A percentile compares a stretch with the other conserved stretches of the same genome.
phyloP scores from a whole-genome alignment of 768 basidiomycete species.

The Auriscalpium orientale region DNA sequence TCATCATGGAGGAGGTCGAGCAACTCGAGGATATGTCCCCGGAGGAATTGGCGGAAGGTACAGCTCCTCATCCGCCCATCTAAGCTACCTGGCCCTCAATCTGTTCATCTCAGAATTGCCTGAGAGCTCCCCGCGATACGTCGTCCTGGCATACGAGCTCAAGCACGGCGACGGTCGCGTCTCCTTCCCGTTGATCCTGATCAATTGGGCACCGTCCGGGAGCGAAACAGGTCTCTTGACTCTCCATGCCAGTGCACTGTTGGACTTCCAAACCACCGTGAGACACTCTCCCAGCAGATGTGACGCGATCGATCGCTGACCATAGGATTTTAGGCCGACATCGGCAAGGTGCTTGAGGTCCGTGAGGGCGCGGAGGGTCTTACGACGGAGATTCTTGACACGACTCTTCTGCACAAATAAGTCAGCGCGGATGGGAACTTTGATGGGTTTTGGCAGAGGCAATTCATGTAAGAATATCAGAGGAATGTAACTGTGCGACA shows the following conservation, averaged over 20 bases:
- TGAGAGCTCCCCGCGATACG: constrained; percentile 79
- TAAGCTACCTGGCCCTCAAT: too few relatives aligned
- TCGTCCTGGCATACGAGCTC: constrained; percentile 78
- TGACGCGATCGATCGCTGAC: background rate
- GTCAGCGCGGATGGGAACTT: background rate
- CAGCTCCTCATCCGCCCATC: background rate
- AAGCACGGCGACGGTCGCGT: constrained; percentile 74
- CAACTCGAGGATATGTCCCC: constrained; percentile 69
- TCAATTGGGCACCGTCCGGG: constrained; percentile 82
- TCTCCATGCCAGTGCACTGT: constrained; percentile 74
- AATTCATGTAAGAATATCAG: too few relatives aligned
- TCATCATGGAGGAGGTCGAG: constrained; percentile 80
- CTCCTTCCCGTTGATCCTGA: constrained; percentile 76
- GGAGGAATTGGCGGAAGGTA: constrained; percentile 86
- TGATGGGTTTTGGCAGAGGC: too few relatives aligned
- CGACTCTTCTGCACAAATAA: constrained; percentile 35
- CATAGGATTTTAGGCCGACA: constrained; percentile 46
- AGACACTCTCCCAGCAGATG: background rate
- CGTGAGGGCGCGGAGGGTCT: constrained; percentile 76
- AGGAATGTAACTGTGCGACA: too few relatives aligned
- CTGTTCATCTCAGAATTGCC: constrained; percentile 57
- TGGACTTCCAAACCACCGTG: constrained; percentile 75
- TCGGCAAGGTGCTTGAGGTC: constrained; percentile 75
- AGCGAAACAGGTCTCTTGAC: constrained; percentile 69
- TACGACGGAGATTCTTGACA: constrained; percentile 64